A percentile compares a stretch with the other conserved stretches of the same genome.
Conservation (phyloP, 306 rosid species). For the Cucumis melo region DNA sequence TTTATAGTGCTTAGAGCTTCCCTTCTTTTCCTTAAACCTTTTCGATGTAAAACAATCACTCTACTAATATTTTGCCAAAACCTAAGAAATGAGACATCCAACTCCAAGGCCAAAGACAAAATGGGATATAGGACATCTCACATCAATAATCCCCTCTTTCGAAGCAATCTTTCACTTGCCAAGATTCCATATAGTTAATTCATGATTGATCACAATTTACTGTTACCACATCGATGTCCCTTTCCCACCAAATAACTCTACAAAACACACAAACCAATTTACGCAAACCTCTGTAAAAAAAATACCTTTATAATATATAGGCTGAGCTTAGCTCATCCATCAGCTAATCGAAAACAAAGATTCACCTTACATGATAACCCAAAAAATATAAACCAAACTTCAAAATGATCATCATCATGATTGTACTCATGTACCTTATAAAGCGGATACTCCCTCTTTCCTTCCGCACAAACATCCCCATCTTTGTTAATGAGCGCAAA, state of each 20-base stretch:
- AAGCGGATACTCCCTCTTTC: conserved; percentile 52
- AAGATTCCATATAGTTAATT: neutral
- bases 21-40: no score
- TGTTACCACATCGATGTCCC: neutral
- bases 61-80: no score
- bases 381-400: neutral
- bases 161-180: neutral
- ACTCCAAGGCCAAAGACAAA: neutral
- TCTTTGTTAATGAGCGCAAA: conserved; percentile 55
- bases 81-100: neutral
- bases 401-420: neutral
- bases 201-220: neutral
- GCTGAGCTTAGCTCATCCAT: neutral
- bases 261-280: neutral
- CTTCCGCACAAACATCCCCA: conserved; percentile 51
- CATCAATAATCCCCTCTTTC: neutral
- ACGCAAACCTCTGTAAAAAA: neutral
- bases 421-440: conserved; percentile 31
- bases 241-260: neutral
- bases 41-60: no score
- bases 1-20: no score
- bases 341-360: neutral
- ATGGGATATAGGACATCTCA: neutral
- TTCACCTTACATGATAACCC: neutral
- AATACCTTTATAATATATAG: neutral